phyloP scores from a whole-genome alignment of 2,329 filamentous ascomycete genomes.

The Botrytis tulipae region DNA sequence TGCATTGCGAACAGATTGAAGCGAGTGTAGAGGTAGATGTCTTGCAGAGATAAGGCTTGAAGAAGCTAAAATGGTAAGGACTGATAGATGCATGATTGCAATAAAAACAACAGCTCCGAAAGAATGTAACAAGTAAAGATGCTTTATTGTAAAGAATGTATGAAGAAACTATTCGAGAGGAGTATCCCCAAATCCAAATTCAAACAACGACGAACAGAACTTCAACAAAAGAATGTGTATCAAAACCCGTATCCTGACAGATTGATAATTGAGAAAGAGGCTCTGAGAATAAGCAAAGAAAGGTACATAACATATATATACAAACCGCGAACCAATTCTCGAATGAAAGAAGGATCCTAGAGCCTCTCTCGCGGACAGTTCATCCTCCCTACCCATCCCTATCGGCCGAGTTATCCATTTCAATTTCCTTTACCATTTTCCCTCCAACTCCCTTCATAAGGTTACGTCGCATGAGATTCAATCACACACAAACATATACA shows the following conservation, averaged over 20 bases:
- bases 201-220: not conserved
- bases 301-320: not conserved
- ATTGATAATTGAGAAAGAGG: not conserved
- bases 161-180: not conserved
- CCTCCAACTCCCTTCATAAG: not conserved
- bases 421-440: not conserved
- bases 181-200: not conserved
- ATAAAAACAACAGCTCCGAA: not conserved
- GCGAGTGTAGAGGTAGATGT: not conserved
- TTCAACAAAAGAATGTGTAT: not conserved
- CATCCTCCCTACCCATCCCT: not conserved
- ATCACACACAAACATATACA: not conserved
- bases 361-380: not conserved
- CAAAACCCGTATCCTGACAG: not conserved
- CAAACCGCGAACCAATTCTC: not conserved
- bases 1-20: not conserved
- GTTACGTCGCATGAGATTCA: not conserved
- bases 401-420: not conserved
- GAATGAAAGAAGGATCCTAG: not conserved
- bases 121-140: not conserved
- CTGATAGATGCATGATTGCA: constrained; percentile 7
- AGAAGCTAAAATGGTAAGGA: constrained; percentile 1
- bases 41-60: constrained; percentile 1
- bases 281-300: not conserved
- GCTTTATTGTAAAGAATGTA: not conserved